Evolutionary conservation across 768 basidiomycete species (phyloP).

Genomic region (Harrya chromipes): DNA sequence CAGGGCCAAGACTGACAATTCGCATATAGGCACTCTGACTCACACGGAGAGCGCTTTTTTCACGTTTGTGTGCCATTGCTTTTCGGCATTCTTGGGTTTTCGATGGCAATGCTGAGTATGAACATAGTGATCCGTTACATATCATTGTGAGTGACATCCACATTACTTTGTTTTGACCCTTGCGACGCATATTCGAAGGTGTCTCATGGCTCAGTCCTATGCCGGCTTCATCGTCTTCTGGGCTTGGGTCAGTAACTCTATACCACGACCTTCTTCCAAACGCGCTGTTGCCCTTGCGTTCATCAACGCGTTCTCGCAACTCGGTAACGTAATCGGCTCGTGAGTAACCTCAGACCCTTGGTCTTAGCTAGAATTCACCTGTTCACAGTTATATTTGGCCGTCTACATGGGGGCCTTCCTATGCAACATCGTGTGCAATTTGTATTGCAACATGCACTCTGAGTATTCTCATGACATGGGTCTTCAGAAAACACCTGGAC

Average conservation of each 20-base stretch:
- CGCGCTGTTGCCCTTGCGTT: slow-evolving; percentile 84
- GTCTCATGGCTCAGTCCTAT: slow-evolving; percentile 75
- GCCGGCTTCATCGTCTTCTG: slow-evolving; percentile 66
- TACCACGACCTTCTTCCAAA: slow-evolving; percentile 83
- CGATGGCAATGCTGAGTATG: slow-evolving; percentile 63
- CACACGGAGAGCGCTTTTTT: slow-evolving; percentile 63
- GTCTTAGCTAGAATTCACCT: slow-evolving; percentile 4
- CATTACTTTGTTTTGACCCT: background rate
- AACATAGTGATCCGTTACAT: slow-evolving; percentile 61
- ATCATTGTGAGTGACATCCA: slow-evolving; percentile 45
- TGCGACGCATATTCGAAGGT: slow-evolving; percentile 39
- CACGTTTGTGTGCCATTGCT: slow-evolving; percentile 55
- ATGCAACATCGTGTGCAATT: slow-evolving; percentile 67
- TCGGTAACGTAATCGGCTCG: slow-evolving; percentile 84
- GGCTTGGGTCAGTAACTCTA: slow-evolving; percentile 51
- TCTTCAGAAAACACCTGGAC: slow-evolving; percentile 46
- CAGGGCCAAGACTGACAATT: background rate
- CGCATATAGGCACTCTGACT: slow-evolving; percentile 62
- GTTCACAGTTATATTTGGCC: slow-evolving; percentile 62
- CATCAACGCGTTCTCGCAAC: slow-evolving; percentile 76
- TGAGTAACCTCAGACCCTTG: slow-evolving; percentile 38
- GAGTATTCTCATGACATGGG: slow-evolving; percentile 47
- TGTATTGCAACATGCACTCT: slow-evolving; percentile 57
- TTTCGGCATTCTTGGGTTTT: slow-evolving; percentile 65
- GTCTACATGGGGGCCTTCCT: slow-evolving; percentile 64